Evolutionary conservation across 768 basidiomycete genomes (phyloP).

Genomic region (Gymnopilus junonius): DNA sequence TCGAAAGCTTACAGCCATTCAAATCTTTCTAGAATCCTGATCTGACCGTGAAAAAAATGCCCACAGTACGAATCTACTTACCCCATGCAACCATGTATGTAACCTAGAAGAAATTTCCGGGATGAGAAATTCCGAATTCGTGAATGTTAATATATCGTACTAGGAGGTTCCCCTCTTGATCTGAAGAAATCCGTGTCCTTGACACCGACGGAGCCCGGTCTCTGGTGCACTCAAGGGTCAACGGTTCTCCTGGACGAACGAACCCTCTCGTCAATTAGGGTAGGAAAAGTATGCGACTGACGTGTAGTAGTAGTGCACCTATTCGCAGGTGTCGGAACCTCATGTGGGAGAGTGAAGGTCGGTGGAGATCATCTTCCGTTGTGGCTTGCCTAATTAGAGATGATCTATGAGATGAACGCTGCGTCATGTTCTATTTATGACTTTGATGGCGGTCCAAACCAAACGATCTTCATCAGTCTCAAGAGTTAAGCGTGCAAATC

Average conservation of each 20-base stretch:
- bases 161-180: background rate
- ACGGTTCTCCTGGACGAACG: background rate
- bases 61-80: background rate
- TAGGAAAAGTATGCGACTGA: background rate
- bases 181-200: background rate
- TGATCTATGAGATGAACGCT: slow-evolving; percentile 1
- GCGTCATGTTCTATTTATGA: slow-evolving; percentile 9
- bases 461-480: background rate
- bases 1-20: background rate
- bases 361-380: slow-evolving; percentile 23
- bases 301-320: background rate
- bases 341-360: slow-evolving; percentile 17
- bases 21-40: background rate
- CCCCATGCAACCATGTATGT: background rate
- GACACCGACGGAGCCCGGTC: background rate
- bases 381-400: slow-evolving; percentile 10
- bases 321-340: background rate
- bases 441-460: slow-evolving; percentile 3
- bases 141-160: background rate
- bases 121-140: background rate
- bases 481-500: background rate
- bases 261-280: background rate
- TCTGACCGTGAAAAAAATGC: background rate
- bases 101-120: background rate
- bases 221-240: background rate